Evolutionary conservation across 495 filamentous ascomycete species (phyloP), one percentile per base, ranked within the genome.

Genomic region (Hamigera avellanea): DNA sequence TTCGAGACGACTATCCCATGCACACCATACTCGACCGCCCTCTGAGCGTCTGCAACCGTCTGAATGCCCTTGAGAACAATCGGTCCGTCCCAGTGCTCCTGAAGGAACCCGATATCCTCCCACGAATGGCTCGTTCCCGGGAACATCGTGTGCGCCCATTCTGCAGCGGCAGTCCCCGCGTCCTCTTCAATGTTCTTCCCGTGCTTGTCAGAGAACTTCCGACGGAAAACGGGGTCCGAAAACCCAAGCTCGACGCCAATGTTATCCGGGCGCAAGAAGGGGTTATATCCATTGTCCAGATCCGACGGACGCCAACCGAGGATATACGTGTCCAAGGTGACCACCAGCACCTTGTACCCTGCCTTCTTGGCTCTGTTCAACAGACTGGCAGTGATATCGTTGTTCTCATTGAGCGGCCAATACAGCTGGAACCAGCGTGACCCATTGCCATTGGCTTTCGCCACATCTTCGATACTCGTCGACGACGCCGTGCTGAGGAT

Each of bases 271-370:
- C 44, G 53, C 6, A 70, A 40, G 46, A 77, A 70, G 15, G 73
- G 70, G 6, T 68, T 44, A 31, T 66, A 76, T 13, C 52, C 73
- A 12, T 65, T 58, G 32, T 73, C 66, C 7, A 80, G 55, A 46
- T 80, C 78, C 1, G 46, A 48, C 0, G 73, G 77, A 13, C 78
- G 56, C 75, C 75, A 80, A 9, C 63, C 57, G 21, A 80, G 53
- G 7, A 59, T 61, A 35, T 62, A 75, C 1, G 73, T 78, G 51
- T 83, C 78, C 0, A 81, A 60, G 1, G 78, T 81, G 0, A 83
- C 67, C 28, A 80, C 62, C 5, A 80, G 53, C 10, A 68, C 73
- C 13, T 51, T 52, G 50, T 61, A 80, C 0, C 75, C 75, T 9
- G 59, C 50, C 4, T 46, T 53, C 33, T 71, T 66, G 1, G 76